These are phyloP conservation scores for Coprinopsis sp. DNA, from an alignment of 768 basidiomycete species.

Conservation along the genomic window DNA sequence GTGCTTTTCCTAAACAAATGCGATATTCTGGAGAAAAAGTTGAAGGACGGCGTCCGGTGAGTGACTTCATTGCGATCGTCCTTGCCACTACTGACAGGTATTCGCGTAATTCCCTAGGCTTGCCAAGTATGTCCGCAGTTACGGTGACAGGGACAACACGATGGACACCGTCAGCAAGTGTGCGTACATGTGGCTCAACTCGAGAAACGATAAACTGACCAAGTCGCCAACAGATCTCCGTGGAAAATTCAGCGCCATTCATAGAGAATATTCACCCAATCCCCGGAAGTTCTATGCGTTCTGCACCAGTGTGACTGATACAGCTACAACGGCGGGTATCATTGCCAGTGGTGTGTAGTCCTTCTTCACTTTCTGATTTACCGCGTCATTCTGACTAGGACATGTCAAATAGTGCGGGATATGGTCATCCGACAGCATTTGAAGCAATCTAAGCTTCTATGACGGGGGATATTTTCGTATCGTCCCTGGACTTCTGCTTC, in stretches of 20 bases:
- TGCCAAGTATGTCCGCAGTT: constrained; percentile 68
- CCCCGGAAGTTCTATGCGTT: constrained; percentile 77
- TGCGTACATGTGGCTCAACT: constrained; percentile 27
- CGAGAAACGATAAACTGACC: not conserved
- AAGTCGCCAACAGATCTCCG: constrained; percentile 48
- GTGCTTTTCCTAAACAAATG: constrained; percentile 88
- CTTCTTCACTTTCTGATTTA: not conserved
- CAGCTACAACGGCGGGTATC: constrained; percentile 68
- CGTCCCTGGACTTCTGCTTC: too few relatives aligned
- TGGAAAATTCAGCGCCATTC: constrained; percentile 70
- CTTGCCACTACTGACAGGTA: not conserved
- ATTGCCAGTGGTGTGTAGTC: constrained; percentile 62
- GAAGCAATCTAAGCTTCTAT: constrained; percentile 67
- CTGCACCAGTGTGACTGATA: constrained; percentile 74
- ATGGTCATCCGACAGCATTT: constrained; percentile 80
- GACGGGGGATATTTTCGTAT: constrained; percentile 14
- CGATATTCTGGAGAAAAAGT: constrained; percentile 71
- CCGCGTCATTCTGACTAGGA: constrained; percentile 21
- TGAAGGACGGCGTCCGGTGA: constrained; percentile 52
- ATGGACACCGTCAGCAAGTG: constrained; percentile 70
- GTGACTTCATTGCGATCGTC: constrained; percentile 13
- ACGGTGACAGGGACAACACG: constrained; percentile 66
- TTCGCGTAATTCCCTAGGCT: constrained; percentile 30
- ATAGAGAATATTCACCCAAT: constrained; percentile 67
- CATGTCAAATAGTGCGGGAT: constrained; percentile 52